Percentiles rank a stretch among this genome's conserved stretches.
Conservation (phyloP, 495 filamentous ascomycete genomes). For the Letharia lupina region DNA sequence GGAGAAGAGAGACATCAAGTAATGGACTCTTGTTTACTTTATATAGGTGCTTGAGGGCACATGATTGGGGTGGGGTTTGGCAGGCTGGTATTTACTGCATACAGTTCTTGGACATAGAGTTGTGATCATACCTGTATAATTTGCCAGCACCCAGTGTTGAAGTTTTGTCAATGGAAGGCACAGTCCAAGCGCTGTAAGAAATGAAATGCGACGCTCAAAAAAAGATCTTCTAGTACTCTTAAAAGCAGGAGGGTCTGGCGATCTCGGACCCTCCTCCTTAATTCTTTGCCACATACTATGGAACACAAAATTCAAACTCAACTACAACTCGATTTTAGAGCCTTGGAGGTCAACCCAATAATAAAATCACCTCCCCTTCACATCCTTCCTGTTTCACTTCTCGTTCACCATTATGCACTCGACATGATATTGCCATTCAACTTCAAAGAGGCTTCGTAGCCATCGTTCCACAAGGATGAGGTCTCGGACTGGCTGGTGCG, state of each 20-base stretch:
- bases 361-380: background rate
- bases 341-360: too few species aligned
- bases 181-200: background rate
- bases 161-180: background rate
- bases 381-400: background rate
- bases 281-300: too few species aligned
- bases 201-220: background rate
- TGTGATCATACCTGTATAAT: background rate
- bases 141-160: background rate
- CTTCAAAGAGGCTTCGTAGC: background rate
- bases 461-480: constrained; percentile 13
- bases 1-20: background rate
- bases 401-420: background rate
- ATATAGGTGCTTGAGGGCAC: constrained; percentile 13
- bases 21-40: constrained; percentile 1
- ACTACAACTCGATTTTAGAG: background rate
- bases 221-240: too few species aligned
- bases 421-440: background rate
- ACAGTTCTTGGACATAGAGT: constrained; percentile 10
- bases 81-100: constrained; percentile 18
- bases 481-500: constrained; percentile 27
- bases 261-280: too few species aligned
- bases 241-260: too few species aligned
- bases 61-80: constrained; percentile 7
- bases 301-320: background rate